These are phyloP conservation scores for Lachancea nothofagi DNA, from an alignment of 805 yeast genomes.

Conservation along the genomic window DNA sequence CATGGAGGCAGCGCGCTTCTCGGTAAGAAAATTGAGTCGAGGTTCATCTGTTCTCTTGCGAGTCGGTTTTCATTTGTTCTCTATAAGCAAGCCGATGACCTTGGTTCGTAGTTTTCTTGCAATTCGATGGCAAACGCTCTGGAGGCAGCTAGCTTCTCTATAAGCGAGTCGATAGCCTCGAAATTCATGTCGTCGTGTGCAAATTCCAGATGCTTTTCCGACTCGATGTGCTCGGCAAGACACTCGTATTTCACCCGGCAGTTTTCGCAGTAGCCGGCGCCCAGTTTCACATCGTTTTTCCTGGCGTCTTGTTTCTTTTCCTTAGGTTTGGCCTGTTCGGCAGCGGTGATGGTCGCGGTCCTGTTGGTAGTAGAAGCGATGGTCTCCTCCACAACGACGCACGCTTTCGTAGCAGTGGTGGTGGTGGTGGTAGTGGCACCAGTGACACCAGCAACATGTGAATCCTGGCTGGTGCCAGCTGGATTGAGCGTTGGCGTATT, in stretches of 20 bases:
- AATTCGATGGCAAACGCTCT: too few relatives aligned
- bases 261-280: conserved; percentile 87
- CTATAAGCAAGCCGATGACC: too few relatives aligned
- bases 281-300: conserved; percentile 19
- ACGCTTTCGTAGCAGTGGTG: background rate
- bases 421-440: conserved; percentile 14
- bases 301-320: conserved; percentile 1
- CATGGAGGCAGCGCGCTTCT: too few relatives aligned
- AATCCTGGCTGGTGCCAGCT: too few relatives aligned
- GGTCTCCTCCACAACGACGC: too few relatives aligned
- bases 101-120: too few relatives aligned
- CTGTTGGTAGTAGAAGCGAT: conserved; percentile 14
- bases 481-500: background rate
- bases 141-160: conserved; percentile 35
- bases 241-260: conserved; percentile 79
- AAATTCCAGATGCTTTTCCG: conserved; percentile 69
- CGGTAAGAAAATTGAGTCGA: too few relatives aligned
- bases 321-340: conserved; percentile 3
- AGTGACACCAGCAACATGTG: conserved; percentile 3
- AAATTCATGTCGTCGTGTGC: conserved; percentile 71
- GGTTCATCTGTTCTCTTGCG: too few relatives aligned
- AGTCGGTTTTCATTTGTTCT: too few relatives aligned
- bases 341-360: conserved; percentile 16
- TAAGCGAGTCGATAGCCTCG: conserved; percentile 67
- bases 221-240: conserved; percentile 66